Evolutionary conservation across 2,329 filamentous ascomycete genomes (phyloP).

Genomic region (Penicillium sp.): DNA sequence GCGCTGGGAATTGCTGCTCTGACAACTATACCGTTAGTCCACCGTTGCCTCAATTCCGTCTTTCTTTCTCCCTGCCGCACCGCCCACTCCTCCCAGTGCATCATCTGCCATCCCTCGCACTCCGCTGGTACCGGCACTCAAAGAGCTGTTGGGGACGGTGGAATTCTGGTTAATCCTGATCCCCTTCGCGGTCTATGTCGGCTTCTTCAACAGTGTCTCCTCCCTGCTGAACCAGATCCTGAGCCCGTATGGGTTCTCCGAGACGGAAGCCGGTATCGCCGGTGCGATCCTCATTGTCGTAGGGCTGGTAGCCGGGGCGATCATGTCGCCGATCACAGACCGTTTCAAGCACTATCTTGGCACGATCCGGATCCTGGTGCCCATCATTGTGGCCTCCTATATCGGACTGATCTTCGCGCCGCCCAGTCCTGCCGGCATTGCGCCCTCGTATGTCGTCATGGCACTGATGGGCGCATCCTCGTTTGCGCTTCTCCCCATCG

Average conservation of each 20-base stretch:
- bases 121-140: constrained; percentile 55
- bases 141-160: constrained; percentile 55
- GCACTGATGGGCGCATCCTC: constrained; percentile 73
- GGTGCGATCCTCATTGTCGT: constrained; percentile 87
- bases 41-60: constrained; percentile 68
- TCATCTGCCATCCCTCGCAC: constrained; percentile 58
- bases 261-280: constrained; percentile 82
- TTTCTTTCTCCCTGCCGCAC: constrained; percentile 73
- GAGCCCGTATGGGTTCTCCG: constrained; percentile 76
- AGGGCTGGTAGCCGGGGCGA: constrained; percentile 72
- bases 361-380: constrained; percentile 70
- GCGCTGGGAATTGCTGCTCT: not conserved
- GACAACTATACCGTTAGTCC: constrained; percentile 44
- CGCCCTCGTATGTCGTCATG: constrained; percentile 68
- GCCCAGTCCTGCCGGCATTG: constrained; percentile 48
- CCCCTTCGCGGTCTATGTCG: constrained; percentile 81
- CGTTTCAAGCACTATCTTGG: constrained; percentile 74
- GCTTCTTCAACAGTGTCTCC: constrained; percentile 89
- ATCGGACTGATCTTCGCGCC: constrained; percentile 81
- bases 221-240: constrained; percentile 88
- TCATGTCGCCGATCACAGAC: constrained; percentile 79
- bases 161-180: constrained; percentile 79
- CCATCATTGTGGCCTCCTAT: constrained; percentile 69
- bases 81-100: constrained; percentile 73
- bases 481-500: constrained; percentile 79